Conservation (phyloP, 176 grass and related monocot genomes). For the Metroxylon sagu region DNA sequence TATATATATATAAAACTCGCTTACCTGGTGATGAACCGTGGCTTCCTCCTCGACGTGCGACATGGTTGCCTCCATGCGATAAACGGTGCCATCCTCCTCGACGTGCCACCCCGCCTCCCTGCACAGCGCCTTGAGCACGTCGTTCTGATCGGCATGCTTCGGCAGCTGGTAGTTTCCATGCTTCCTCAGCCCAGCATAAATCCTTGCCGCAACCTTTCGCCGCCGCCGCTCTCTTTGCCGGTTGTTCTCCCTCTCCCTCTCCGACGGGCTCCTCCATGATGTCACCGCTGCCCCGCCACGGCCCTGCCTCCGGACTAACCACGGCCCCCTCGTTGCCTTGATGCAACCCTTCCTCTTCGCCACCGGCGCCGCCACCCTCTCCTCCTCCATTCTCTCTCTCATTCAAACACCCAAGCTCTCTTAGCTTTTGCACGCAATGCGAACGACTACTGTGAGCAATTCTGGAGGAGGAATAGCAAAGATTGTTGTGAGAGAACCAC, state of each 20-base stretch:
- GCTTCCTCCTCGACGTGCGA: too few species aligned
- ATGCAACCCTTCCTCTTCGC: conserved; percentile 51
- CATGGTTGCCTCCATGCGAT: conserved; percentile 21
- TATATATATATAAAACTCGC: conserved; percentile 1
- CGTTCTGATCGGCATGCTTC: conserved; percentile 89
- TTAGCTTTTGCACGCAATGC: too few species aligned
- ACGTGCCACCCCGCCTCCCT: conserved; percentile 68
- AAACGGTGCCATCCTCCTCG: conserved; percentile 66
- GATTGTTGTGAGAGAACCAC: too few species aligned
- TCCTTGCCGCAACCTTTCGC: conserved; percentile 48
- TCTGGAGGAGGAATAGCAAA: too few species aligned
- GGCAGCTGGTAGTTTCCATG: conserved; percentile 56
- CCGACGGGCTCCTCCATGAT: conserved; percentile 56
- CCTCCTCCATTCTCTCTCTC: conserved; percentile 21
- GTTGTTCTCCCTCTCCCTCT: conserved; percentile 79
- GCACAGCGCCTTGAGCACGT: conserved; percentile 73
- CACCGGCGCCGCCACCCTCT: background rate
- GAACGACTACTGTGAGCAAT: too few species aligned
- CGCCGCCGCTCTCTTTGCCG: conserved; percentile 54
- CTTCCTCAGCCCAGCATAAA: conserved; percentile 59
- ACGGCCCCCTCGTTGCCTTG: conserved; percentile 52
- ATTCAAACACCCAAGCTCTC: too few species aligned
- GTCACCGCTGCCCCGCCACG: conserved; percentile 32
- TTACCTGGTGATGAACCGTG: conserved; percentile 2
- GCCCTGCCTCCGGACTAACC: conserved; percentile 42